Evolutionary conservation across 495 filamentous ascomycete species (phyloP), one percentile per base, ranked within the genome.

Genomic region (Aspergillus incahuasiensis): DNA sequence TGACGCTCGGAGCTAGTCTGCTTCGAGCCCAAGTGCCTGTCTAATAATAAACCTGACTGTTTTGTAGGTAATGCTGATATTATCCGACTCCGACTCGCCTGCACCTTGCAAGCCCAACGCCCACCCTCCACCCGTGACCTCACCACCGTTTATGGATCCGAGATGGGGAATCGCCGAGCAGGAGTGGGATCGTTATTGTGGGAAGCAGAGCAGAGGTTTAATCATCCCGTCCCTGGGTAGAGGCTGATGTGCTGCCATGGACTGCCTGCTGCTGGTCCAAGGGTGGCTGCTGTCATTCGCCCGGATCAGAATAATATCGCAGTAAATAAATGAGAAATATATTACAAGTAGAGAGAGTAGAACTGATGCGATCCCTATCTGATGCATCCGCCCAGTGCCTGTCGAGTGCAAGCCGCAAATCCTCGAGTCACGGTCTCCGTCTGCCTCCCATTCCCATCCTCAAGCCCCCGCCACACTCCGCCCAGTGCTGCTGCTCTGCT

Each of bases 381-480:
- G 48, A 50, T 40, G 48, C 48, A 49, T 34, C 46, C 30, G 25
- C 8, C 25, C 8, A 8, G 4, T 28, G 25, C 25, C 25, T 8
- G 43, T 46, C 43, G 43, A 44, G 18, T 44, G n/a, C 41, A 6
- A 40, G 15, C n/a, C 38, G 32, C 32, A 18, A 24, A 22, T 24
- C 32, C 45, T 48, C 47, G 30, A 50, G 18, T 40, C 43, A 46
- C 43, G 20, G 24, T 21, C 20, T 24, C n/a, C n/a, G n/a, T n/a
- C n/a, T n/a, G n/a, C n/a, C n/a, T n/a, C n/a, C n/a, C n/a, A n/a
- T n/a, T n/a, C 48, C 21, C 32, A 21, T 49, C 32, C 28, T 56
- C 35, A 28, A 54, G 47, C 56, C 60, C 60, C 61, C 61, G 58
- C 61, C 61, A 64, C 61, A 58, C 61, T 57, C 54, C 44, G 39